A percentile compares a stretch with the other conserved stretches of the same genome.
Conservation (phyloP, 2,329 filamentous ascomycete species). For the Claviceps pazoutovae region DNA sequence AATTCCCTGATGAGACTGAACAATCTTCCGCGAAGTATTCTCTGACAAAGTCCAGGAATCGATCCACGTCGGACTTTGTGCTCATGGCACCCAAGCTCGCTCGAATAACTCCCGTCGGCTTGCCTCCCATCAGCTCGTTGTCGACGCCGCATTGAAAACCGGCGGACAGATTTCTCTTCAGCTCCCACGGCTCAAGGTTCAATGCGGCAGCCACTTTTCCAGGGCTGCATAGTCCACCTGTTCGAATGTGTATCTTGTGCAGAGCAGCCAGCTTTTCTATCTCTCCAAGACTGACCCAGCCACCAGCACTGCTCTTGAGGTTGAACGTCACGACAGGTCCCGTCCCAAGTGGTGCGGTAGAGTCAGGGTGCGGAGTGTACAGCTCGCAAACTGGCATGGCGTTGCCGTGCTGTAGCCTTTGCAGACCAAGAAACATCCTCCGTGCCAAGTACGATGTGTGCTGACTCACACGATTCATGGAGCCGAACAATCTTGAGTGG, state of each 20-base stretch:
- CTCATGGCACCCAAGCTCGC: slow-evolving; percentile 87
- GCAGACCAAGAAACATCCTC: slow-evolving; percentile 44
- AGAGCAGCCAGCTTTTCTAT: slow-evolving; percentile 75
- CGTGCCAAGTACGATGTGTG: slow-evolving; percentile 57
- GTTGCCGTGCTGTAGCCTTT: slow-evolving; percentile 54
- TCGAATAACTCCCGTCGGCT: slow-evolving; percentile 76
- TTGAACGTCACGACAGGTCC: slow-evolving; percentile 83
- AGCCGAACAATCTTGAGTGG: slow-evolving; percentile 55
- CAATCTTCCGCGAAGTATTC: slow-evolving; percentile 44
- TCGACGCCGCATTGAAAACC: slow-evolving; percentile 77
- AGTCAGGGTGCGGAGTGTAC: slow-evolving; percentile 32
- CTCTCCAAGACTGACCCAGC: slow-evolving; percentile 69
- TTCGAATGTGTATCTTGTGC: slow-evolving; percentile 70
- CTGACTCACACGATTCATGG: slow-evolving; percentile 52
- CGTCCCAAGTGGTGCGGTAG: slow-evolving; percentile 24
- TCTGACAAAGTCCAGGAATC: slow-evolving; percentile 55
- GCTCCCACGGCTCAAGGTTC: slow-evolving; percentile 63
- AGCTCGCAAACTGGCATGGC: slow-evolving; percentile 49
- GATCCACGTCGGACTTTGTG: slow-evolving; percentile 56
- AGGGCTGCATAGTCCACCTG: slow-evolving; percentile 83
- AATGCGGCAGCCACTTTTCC: slow-evolving; percentile 67
- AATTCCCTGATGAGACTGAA: background rate
- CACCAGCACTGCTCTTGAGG: slow-evolving; percentile 50
- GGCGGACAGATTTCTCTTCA: slow-evolving; percentile 70
- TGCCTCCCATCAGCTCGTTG: slow-evolving; percentile 68